Conservation (phyloP, 2,329 filamentous ascomycete genomes). For the Hypoxylon sp. region DNA sequence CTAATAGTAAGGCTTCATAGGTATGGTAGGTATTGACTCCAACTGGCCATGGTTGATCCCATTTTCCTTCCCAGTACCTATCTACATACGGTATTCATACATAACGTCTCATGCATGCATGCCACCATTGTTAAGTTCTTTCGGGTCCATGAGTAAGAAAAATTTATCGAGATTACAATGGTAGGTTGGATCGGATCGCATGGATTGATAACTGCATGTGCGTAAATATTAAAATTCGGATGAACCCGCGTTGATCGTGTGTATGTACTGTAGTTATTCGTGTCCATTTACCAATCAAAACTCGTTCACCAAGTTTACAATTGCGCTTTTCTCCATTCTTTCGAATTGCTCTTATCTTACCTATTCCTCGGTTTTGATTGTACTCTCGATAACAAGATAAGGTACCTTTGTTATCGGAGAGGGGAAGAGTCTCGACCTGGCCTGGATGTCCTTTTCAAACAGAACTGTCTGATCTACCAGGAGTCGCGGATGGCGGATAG, state of each 20-base stretch:
- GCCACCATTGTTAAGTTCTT: background rate
- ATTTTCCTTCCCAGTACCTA: background rate
- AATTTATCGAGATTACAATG: conserved; percentile 43
- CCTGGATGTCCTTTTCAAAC: background rate
- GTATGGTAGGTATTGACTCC: background rate
- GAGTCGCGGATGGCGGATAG: conserved; percentile 3
- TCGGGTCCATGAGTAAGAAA: conserved; percentile 3
- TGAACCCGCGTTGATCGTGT: conserved; percentile 25
- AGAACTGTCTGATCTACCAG: background rate
- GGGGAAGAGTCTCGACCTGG: background rate
- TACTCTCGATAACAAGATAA: background rate
- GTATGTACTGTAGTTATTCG: conserved; percentile 10
- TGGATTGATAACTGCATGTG: conserved; percentile 36
- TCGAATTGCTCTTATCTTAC: background rate
- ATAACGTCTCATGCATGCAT: too few relatives aligned
- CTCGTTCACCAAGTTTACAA: conserved; percentile 3
- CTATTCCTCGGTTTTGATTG: background rate
- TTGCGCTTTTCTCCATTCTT: background rate
- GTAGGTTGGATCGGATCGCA: conserved; percentile 33
- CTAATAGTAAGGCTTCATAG: background rate
- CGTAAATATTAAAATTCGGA: conserved; percentile 33
- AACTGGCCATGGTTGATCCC: background rate
- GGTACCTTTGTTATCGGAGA: background rate
- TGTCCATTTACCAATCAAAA: conserved; percentile 15
- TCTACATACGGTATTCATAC: too few relatives aligned